These are phyloP conservation scores for Colletotrichum sp. DNA, from an alignment of 2,329 filamentous ascomycete species.

Conservation along the genomic window DNA sequence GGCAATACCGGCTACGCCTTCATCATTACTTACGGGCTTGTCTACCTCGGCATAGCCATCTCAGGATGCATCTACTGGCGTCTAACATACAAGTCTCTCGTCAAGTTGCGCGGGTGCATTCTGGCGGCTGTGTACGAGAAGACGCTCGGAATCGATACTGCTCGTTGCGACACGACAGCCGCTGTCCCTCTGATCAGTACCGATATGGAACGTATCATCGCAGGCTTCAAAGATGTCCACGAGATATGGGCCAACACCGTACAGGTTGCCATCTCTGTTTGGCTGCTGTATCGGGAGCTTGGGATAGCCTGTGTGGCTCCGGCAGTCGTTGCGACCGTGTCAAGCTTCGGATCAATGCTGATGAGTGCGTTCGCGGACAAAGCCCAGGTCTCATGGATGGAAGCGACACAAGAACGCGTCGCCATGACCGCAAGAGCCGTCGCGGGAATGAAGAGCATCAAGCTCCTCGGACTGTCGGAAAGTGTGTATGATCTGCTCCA, in stretches of 20 bases:
- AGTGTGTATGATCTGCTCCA: constrained; percentile 32
- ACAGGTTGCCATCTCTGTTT: constrained; percentile 48
- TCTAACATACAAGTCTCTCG: constrained; percentile 35
- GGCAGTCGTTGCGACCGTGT: constrained; percentile 35
- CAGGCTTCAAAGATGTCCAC: constrained; percentile 38
- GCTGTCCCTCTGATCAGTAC: constrained; percentile 52
- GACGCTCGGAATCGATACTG: constrained; percentile 36
- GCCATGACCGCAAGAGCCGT: constrained; percentile 30
- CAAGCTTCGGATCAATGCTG: not conserved
- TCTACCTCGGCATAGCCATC: constrained; percentile 45
- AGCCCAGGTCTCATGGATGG: constrained; percentile 27
- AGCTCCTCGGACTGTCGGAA: constrained; percentile 37
- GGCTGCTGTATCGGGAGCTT: constrained; percentile 45
- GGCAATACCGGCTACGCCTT: constrained; percentile 41
- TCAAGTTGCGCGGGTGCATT: constrained; percentile 33
- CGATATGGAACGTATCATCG: constrained; percentile 47
- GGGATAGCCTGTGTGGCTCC: not conserved
- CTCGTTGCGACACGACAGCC: constrained; percentile 31
- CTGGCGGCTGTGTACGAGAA: constrained; percentile 54
- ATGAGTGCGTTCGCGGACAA: not conserved
- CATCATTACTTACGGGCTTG: constrained; percentile 42
- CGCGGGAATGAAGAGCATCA: constrained; percentile 40
- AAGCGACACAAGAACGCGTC: constrained; percentile 24
- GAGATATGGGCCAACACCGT: constrained; percentile 44
- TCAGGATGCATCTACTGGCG: constrained; percentile 39